These are phyloP conservation scores for Pogostemon cablin DNA, from an alignment of 257 asterid genomes.

Conservation along the genomic window DNA sequence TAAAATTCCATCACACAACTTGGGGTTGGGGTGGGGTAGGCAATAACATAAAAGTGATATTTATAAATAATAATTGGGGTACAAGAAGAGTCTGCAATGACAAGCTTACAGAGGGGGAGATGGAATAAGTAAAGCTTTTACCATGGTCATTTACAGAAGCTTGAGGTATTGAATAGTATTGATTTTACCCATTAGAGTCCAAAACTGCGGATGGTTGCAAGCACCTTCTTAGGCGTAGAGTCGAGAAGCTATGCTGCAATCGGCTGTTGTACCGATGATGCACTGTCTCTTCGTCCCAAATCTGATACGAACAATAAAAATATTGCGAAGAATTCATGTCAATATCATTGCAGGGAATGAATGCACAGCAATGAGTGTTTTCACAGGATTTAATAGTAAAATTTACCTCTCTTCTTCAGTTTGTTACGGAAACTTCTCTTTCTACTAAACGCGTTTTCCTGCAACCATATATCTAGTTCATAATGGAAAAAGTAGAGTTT, in stretches of 20 bases:
- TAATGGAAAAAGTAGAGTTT: not conserved
- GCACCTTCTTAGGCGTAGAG: not conserved
- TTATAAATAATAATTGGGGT: not conserved
- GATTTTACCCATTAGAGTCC: not conserved
- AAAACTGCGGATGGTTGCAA: not conserved
- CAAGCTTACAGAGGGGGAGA: not conserved
- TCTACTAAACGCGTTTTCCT: conserved; percentile 95
- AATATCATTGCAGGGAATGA: not conserved
- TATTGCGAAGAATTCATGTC: not conserved
- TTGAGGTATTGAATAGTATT: not conserved
- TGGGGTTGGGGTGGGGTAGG: too few relatives aligned
- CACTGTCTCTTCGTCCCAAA: conserved; percentile 32
- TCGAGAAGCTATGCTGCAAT: conserved; percentile 38
- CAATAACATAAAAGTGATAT: too few relatives aligned
- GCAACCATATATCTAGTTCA: conserved; percentile 37
- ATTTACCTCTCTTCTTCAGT: conserved; percentile 72
- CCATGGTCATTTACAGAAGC: not conserved
- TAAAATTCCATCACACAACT: too few relatives aligned
- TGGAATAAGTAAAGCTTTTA: not conserved
- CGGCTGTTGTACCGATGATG: conserved; percentile 29
- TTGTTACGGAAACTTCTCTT: conserved; percentile 95
- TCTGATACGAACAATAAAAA: conserved; percentile 27
- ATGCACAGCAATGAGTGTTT: not conserved
- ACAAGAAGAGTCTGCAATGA: not conserved
- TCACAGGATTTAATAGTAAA: not conserved